Percentiles rank a stretch among this genome's conserved stretches.
phyloP scores from a whole-genome alignment of 163 green algal species.

The Scenedesmus sp. region DNA sequence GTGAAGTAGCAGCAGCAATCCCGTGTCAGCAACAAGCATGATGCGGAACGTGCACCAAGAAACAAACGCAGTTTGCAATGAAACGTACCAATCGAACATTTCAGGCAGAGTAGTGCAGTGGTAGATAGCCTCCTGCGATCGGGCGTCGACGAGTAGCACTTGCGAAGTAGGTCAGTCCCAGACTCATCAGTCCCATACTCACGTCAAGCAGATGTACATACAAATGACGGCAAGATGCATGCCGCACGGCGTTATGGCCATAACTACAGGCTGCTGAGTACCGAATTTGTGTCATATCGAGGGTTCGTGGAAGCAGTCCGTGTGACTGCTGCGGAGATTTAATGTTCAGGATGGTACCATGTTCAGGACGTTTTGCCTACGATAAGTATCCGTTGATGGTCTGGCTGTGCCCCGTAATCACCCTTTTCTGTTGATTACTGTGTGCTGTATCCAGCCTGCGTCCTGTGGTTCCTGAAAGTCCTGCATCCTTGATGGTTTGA shows the following conservation, averaged over 20 bases:
- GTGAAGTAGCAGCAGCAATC: not conserved
- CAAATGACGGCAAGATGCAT: no score
- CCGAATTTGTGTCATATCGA: not conserved
- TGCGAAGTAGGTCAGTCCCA: not conserved
- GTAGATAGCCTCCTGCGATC: not conserved
- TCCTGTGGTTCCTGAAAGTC: no score
- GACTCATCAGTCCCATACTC: not conserved
- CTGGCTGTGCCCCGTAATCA: not conserved
- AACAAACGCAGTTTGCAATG: not conserved
- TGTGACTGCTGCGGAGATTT: not conserved
- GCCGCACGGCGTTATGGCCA: no score
- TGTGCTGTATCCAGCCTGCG: not conserved
- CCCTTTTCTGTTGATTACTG: not conserved
- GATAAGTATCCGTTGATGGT: no score
- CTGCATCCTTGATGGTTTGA: no score
- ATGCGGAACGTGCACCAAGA: not conserved
- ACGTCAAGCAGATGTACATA: no score
- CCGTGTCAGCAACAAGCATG: not conserved
- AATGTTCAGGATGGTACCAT: no score
- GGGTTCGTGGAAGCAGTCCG: not conserved
- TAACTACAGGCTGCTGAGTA: not conserved
- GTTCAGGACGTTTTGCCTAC: no score
- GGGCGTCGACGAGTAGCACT: not conserved
- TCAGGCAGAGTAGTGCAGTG: not conserved
- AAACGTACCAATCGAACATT: not conserved